Conservation (phyloP, 306 rosid species). For the Quercus variabilis region DNA sequence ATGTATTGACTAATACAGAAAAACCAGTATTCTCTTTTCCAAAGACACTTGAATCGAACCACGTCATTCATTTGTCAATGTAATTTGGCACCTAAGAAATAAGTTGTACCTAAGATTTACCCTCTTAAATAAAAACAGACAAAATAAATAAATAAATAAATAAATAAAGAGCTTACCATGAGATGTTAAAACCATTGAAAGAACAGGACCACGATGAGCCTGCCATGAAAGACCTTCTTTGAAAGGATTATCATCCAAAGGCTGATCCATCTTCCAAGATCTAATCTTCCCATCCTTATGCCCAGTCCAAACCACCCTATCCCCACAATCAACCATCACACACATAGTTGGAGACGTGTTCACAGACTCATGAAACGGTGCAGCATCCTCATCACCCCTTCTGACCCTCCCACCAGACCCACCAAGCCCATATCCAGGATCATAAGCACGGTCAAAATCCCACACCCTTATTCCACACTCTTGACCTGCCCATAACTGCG, state of each 20-base stretch:
- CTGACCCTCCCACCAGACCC: constrained; percentile 74
- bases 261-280: constrained; percentile 86
- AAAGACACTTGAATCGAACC: too few relatives aligned
- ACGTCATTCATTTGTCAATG: too few relatives aligned
- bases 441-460: constrained; percentile 52
- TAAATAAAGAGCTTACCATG: constrained; percentile 36
- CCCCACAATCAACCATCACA: constrained; percentile 63
- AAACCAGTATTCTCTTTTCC: too few relatives aligned
- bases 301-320: constrained; percentile 75
- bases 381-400: constrained; percentile 93
- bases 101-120: too few relatives aligned
- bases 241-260: constrained; percentile 56
- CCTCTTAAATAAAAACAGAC: neutral
- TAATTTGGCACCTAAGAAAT: too few relatives aligned
- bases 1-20: too few relatives aligned
- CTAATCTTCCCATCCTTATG: constrained; percentile 96
- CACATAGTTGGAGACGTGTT: constrained; percentile 73
- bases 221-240: constrained; percentile 99
- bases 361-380: constrained; percentile 73
- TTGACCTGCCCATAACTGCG: constrained; percentile 94
- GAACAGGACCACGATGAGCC: constrained; percentile 89
- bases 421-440: constrained; percentile 64
- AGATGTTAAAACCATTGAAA: constrained; percentile 59
- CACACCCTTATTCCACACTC: constrained; percentile 89
- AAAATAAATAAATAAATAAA: too few relatives aligned